Base-by-base conservation (phyloP, 108 stramenopile genomes). In the Fragilariopsis cylindrus region DNA sequence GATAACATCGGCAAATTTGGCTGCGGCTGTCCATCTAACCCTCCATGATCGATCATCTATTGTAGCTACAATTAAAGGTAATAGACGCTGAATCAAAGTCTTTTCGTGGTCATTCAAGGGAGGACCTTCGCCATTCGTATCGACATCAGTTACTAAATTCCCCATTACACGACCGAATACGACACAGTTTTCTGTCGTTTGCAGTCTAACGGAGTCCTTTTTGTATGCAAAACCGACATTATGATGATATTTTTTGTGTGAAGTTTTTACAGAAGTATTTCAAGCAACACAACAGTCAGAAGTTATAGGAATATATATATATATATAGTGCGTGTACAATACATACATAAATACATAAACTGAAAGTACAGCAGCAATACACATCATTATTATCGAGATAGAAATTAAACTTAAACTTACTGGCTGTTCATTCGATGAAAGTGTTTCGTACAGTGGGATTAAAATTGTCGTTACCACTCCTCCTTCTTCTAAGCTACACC, bases 1-100 rank as follows among this genome's bases (percentile, higher is more conserved):
- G 41, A 91, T 86, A 5, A 97, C 88, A 48, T 82, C 77, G 47
- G 91, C 84, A 72, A 97, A 96, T 69, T 97, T 95, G 18, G 87
- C 83, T 0, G 95, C 96, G 21, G 93, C 95, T 30, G 96, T 96
- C 96, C 96, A 97, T 57, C 98, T 86, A 5, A 97, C 98, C 18
- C 98, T 84, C 98, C 98, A 98, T 19, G 95, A 91, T 53, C 96
- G 93, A 83, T 97, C 97, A 44, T 90, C 91, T 64, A 93, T 92
- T 0, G 90, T 90, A 7, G 90, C 87, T 5, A 93, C 83, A 50
- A 97, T 85, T 43, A 93, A 75, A 4, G 96, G 93, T 42, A 97
- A 72, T 8, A 97, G 60, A 11, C 85, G 71, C 46, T 89, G 71
- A 1, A 94, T 72, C 52, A 92, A 69, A 11, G 74, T 70, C 54